A percentile compares a stretch with the other conserved stretches of the same genome.
These are phyloP conservation scores for Citrus cavaleriei DNA, from an alignment of 345 rosid genomes.

Conservation along the genomic window DNA sequence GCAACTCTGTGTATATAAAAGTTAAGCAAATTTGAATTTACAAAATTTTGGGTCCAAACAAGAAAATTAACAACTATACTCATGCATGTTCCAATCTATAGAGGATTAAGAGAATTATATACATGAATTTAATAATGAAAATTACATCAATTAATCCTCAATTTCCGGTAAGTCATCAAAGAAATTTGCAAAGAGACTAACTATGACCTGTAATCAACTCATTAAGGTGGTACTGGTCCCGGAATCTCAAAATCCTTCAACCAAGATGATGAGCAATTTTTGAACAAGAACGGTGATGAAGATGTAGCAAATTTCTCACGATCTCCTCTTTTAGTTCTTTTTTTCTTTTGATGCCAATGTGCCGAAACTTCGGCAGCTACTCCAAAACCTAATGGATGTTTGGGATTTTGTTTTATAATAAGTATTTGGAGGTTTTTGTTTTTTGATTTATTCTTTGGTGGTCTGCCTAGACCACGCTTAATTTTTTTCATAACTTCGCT, in stretches of 20 bases:
- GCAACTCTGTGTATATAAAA: too few relatives aligned
- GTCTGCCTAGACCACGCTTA: background rate
- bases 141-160: background rate
- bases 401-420: background rate
- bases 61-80: too few relatives aligned
- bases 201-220: too few relatives aligned
- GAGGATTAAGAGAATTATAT: too few relatives aligned
- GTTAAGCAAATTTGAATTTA: too few relatives aligned
- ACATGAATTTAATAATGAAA: too few relatives aligned
- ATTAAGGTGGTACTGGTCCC: too few relatives aligned
- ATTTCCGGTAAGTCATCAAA: background rate
- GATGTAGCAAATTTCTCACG: too few relatives aligned
- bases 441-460: background rate
- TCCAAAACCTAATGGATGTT: background rate
- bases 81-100: too few relatives aligned
- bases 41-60: too few relatives aligned
- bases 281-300: too few relatives aligned
- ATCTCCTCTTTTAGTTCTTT: background rate
- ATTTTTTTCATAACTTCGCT: background rate
- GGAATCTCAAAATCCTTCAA: background rate
- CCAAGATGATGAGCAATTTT: background rate
- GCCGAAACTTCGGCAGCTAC: background rate
- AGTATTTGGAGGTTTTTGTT: background rate
- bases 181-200: background rate
- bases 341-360: background rate